Evolutionary conservation across 2,329 filamentous ascomycete genomes (phyloP).

Genomic region (Apiospora aurea): DNA sequence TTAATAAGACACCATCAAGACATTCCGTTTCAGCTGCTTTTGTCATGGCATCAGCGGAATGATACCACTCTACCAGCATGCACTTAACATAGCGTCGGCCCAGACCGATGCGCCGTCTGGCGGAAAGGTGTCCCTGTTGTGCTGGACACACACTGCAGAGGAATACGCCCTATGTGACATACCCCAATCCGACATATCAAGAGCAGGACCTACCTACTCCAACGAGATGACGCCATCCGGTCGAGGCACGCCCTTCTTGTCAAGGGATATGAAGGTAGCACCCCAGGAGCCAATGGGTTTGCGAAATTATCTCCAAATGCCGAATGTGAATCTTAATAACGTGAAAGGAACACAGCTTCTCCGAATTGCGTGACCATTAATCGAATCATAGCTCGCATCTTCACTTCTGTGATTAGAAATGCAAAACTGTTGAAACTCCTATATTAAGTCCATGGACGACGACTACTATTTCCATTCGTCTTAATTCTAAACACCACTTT

Average conservation of each 20-base stretch:
- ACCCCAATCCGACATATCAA: background rate
- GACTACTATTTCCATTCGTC: no score
- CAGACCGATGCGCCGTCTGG: background rate
- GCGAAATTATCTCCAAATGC: background rate
- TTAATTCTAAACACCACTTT: no score
- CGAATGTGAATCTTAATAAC: conserved; percentile 12
- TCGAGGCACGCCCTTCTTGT: conserved; percentile 5
- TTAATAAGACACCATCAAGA: conserved; percentile 14
- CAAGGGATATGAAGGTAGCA: background rate
- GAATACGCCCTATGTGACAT: no score
- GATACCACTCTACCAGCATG: background rate
- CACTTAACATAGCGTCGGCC: background rate
- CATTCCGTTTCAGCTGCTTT: background rate
- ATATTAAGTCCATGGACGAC: no score
- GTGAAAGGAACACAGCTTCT: background rate
- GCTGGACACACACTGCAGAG: background rate
- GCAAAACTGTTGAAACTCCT: background rate
- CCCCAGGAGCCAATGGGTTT: background rate
- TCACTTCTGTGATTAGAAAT: conserved; percentile 26
- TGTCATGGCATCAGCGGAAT: background rate
- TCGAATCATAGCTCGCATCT: background rate
- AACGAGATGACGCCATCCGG: conserved; percentile 11
- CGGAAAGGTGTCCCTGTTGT: background rate
- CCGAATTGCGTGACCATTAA: conserved; percentile 18
- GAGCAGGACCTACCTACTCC: background rate